A percentile compares a stretch with the other conserved stretches of the same genome.
phyloP scores from a whole-genome alignment of 2,329 filamentous ascomycete genomes.

The Seiridium unicorne region DNA sequence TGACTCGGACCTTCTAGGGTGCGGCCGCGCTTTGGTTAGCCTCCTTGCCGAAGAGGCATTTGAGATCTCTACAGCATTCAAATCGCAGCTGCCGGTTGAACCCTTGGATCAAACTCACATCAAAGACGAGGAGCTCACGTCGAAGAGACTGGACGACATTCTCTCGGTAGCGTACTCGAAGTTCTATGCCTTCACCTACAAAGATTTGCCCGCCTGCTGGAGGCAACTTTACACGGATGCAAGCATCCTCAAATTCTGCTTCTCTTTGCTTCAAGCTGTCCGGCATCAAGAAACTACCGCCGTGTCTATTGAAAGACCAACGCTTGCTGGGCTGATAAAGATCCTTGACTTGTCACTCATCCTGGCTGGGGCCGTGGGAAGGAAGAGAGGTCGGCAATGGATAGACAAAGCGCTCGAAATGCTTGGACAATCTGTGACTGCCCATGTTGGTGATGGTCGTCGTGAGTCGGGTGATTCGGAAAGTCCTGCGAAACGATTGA shows the following conservation, averaged over 20 bases:
- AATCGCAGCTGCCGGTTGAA: neutral
- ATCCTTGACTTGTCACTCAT: slow-evolving; percentile 76
- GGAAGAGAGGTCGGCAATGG: slow-evolving; percentile 45
- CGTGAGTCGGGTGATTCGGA: neutral
- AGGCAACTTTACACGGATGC: slow-evolving; percentile 70
- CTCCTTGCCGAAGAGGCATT: slow-evolving; percentile 7
- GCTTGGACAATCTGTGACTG: slow-evolving; percentile 24
- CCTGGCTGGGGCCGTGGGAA: slow-evolving; percentile 63
- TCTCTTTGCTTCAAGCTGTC: slow-evolving; percentile 23
- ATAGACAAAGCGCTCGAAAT: slow-evolving; percentile 50
- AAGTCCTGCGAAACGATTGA: slow-evolving; percentile 6
- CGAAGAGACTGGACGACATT: slow-evolving; percentile 52
- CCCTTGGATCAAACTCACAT: neutral
- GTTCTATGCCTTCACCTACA: slow-evolving; percentile 69
- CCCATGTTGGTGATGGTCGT: neutral
- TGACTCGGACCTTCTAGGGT: slow-evolving; percentile 1
- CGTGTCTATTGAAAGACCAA: neutral
- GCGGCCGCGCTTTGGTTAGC: slow-evolving; percentile 7
- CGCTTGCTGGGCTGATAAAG: slow-evolving; percentile 58
- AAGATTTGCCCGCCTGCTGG: slow-evolving; percentile 67
- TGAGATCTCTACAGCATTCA: neutral
- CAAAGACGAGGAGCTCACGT: slow-evolving; percentile 15
- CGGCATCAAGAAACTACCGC: slow-evolving; percentile 1
- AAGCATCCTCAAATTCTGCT: slow-evolving; percentile 59
- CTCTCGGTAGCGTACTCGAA: slow-evolving; percentile 60